Evolutionary conservation across 2,329 filamentous ascomycete genomes (phyloP), one percentile per base, ranked within the genome.

Genomic region (Daldinia sp.): DNA sequence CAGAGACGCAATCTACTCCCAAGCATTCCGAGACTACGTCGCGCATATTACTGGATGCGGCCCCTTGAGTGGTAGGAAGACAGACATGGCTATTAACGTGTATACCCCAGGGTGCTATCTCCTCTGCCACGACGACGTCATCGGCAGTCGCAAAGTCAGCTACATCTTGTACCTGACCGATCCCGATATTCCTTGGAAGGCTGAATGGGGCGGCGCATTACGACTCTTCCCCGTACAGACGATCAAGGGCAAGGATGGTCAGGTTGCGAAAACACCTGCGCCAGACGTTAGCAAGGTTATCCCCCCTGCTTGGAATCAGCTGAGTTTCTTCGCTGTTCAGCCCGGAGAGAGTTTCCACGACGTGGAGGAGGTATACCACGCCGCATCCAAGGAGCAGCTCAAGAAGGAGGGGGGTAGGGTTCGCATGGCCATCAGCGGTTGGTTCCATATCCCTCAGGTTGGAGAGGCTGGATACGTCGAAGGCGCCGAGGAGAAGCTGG

Each of bases 341-440:
- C 95, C 95, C 0, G 95, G 95, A n/a, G 90, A 97, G 83, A 98
- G 94, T 77, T 99, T 98, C 78, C 95, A 99, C 78, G 95, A 99
- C 76, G 95, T 99, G 57, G 94, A 98, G 79, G 95, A 99, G 79
- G 95, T 99, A 3, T 98, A 97, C 79, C 88, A 91, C 75, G 84
- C 87, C 72, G 82, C 80, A 67, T 83, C 75, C 62, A 82, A 81
- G 74, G 84, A 81, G 71, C 85, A 87, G 77, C 85, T 88, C 56
- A 84, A 83, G 74, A 87, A 83, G 76, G 86, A 94, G 61, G 90
- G 90, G 15, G 90, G 90, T 0, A 87, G 92, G 48, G 87, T 97
- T 49, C 89, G 95, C 69, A 98, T 99, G 94, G 95, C 95, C 51
- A 97, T 99, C 74, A 97, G 93, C 75, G 95, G 95, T 53, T 99